Conservation (phyloP, 495 filamentous ascomycete genomes). For the Cudoniella acicularis region DNA sequence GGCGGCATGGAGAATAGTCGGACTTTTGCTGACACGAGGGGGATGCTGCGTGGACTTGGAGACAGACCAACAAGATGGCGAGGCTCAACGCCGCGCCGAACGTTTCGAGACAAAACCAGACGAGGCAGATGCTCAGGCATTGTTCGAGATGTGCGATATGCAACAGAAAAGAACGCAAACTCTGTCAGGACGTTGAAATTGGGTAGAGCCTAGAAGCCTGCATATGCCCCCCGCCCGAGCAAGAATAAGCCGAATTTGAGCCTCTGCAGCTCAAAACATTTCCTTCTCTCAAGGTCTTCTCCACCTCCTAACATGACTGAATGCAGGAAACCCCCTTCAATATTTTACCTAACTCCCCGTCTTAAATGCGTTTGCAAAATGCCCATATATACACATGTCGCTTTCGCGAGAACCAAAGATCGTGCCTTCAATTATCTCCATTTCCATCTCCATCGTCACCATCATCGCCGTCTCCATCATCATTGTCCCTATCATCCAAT, state of each 20-base stretch:
- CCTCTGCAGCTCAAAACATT: no score
- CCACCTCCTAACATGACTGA: neutral
- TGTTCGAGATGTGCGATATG: neutral
- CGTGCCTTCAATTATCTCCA: neutral
- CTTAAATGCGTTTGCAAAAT: neutral
- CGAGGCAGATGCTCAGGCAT: neutral
- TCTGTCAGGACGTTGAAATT: neutral
- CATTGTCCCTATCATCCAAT: neutral
- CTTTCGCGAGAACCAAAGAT: neutral
- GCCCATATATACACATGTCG: neutral
- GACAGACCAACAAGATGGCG: neutral
- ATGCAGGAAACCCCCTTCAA: neutral
- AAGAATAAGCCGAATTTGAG: neutral
- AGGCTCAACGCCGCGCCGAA: neutral
- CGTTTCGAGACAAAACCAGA: neutral
- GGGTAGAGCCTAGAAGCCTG: no score
- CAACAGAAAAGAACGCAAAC: neutral
- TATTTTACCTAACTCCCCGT: neutral
- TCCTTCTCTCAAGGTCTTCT: no score
- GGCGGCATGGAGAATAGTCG: neutral
- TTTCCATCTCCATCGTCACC: neutral
- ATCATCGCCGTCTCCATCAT: neutral
- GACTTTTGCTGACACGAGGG: neutral
- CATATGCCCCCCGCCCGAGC: neutral
- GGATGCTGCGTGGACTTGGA: neutral